These are phyloP conservation scores for Penicillium salamii DNA, from an alignment of 495 filamentous ascomycete species.

Conservation along the genomic window DNA sequence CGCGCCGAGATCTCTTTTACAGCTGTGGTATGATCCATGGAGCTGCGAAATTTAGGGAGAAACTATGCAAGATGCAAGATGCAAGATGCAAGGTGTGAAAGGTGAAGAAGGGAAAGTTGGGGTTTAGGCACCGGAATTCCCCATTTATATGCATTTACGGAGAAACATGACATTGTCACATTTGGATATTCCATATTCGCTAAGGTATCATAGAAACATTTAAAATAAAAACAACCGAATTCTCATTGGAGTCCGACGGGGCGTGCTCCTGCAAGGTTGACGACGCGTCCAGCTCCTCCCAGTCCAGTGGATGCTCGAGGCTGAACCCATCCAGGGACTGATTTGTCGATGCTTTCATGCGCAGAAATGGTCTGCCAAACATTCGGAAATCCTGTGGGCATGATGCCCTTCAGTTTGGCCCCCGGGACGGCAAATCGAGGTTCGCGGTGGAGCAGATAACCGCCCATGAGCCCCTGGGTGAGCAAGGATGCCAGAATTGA, in stretches of 20 bases:
- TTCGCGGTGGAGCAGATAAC: constrained; percentile 77
- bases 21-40: constrained; percentile 8
- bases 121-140: too few species aligned
- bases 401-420: constrained; percentile 58
- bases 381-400: constrained; percentile 62
- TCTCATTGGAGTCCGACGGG: constrained; percentile 46
- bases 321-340: constrained; percentile 58
- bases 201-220: constrained; percentile 4
- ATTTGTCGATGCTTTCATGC: constrained; percentile 37
- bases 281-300: constrained; percentile 44
- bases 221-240: not conserved
- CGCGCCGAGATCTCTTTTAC: constrained; percentile 14
- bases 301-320: constrained; percentile 20
- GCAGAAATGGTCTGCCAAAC: constrained; percentile 55
- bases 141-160: not conserved
- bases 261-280: constrained; percentile 52
- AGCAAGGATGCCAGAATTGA: constrained; percentile 71
- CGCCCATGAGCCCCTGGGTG: constrained; percentile 78
- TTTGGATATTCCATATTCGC: not conserved
- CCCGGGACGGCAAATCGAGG: constrained; percentile 80
- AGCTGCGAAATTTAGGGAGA: not conserved
- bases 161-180: not conserved
- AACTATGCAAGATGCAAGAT: constrained; percentile 11
- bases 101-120: not conserved
- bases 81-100: not conserved